Evolutionary conservation across 1,284 basidiomycete genomes (phyloP).

Genomic region (Phlebopus sp.): DNA sequence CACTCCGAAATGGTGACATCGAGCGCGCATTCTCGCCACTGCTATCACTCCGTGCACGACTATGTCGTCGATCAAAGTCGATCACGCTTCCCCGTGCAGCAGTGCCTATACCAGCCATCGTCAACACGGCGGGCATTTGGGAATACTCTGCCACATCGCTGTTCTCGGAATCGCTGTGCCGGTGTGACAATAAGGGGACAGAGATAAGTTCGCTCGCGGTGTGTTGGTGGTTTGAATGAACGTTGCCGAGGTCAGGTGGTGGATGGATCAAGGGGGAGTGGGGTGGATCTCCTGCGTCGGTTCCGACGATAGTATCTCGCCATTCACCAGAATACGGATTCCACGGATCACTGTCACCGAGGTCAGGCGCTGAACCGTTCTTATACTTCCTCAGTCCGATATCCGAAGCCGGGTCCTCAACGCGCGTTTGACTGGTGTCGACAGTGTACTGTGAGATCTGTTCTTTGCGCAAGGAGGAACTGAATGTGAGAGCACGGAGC

Average conservation of each 20-base stretch:
- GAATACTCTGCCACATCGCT: constrained; percentile 29
- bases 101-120: constrained; percentile 47
- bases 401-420: constrained; percentile 25
- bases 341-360: constrained; percentile 21
- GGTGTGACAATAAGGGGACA: constrained; percentile 35
- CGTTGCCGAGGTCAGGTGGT: neutral
- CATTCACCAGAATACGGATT: constrained; percentile 20
- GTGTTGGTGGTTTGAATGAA: constrained; percentile 20
- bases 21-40: constrained; percentile 7
- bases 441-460: constrained; percentile 34
- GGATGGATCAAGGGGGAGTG: constrained; percentile 19
- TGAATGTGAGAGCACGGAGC: constrained; percentile 30
- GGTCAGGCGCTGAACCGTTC: constrained; percentile 1
- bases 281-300: constrained; percentile 22
- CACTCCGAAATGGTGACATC: constrained; percentile 5
- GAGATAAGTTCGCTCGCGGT: constrained; percentile 23
- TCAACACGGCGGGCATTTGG: constrained; percentile 10
- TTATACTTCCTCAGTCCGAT: constrained; percentile 23
- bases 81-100: constrained; percentile 31
- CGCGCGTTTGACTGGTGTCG: constrained; percentile 34
- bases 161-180: constrained; percentile 17
- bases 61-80: constrained; percentile 11
- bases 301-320: constrained; percentile 30
- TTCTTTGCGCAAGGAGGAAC: constrained; percentile 29
- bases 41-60: constrained; percentile 13